Base-by-base conservation (phyloP, 768 basidiomycete genomes). In the Kwoniella shandongensis region DNA sequence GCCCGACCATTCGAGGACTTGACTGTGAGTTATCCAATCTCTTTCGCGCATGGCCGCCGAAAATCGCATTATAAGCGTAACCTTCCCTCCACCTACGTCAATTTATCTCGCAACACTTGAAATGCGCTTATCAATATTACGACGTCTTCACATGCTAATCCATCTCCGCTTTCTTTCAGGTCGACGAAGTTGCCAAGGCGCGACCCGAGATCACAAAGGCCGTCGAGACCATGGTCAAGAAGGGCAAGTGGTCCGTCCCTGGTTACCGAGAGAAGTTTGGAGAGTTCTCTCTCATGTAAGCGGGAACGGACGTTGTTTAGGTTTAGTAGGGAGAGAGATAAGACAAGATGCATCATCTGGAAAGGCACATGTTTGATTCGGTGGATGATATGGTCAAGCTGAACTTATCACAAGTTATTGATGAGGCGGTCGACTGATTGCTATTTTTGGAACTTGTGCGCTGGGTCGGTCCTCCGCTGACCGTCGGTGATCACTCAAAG, bases 241-340 rank as follows among this genome's bases (percentile, higher is more conserved):
- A 97, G 81, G 93, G 93, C 79, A 96, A 97, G 81, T 96, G 91
- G 88, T 91, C 88, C 71, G 93, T 97, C 57, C 94, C 94, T 71
- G 93, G 92, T 32, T 79, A 79, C 77, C 71, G 73, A 65, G 91
- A 94, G 84, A 93, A 93, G 81, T 94, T 92, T 77, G 91, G 91
- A 74, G 90, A 94, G 78, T 85, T 93, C 78, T 87, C 89, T 60
- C 81, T 93, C 76, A 85, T 92, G 85, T 93, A 88, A 51, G 44
- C 50, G 48, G 45, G 15, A 22, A 27, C 39, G 29, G 39, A 51
- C 18, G 29, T 50, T 40, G 35, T 51, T 20, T 22, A 18, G 10
- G 39, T 27, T 20, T 51, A 38, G 27, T 51, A 51, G 50, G 23
- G 39, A 25, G 2, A 44, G 40, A 30, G 29, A 54, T 30, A 54